Percentiles rank a stretch among this genome's conserved stretches.
phyloP scores from a whole-genome alignment of 192 early-diverging fungal species.

The Backusella mclennaniae region DNA sequence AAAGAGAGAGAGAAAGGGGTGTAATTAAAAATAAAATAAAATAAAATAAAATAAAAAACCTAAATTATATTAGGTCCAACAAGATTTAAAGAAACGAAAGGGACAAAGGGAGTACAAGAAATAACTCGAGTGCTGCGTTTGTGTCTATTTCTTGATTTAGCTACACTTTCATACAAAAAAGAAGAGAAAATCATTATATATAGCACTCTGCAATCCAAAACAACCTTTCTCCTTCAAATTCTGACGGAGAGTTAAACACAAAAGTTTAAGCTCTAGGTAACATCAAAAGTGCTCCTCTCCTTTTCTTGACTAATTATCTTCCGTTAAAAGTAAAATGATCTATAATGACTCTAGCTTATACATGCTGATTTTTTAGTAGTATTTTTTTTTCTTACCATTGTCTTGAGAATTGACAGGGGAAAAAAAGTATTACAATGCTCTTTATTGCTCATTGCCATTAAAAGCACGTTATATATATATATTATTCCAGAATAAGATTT shows the following conservation, averaged over 20 bases:
- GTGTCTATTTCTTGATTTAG: constrained; percentile 4
- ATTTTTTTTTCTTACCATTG: background rate
- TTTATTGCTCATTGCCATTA: background rate
- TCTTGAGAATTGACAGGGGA: background rate
- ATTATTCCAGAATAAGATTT: background rate
- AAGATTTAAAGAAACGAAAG: constrained; percentile 5
- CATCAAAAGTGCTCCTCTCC: background rate
- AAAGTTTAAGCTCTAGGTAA: constrained; percentile 5
- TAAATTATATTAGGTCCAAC: constrained; percentile 3
- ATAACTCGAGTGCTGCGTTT: background rate
- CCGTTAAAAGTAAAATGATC: constrained; percentile 7
- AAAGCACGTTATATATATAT: background rate
- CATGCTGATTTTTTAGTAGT: background rate
- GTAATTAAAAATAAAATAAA: background rate
- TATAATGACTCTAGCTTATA: background rate
- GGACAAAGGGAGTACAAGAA: constrained; percentile 5
- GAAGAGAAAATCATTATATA: background rate
- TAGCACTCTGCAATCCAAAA: background rate
- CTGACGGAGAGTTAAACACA: constrained; percentile 1
- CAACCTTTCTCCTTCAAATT: background rate
- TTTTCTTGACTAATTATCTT: background rate
- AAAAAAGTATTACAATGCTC: background rate
- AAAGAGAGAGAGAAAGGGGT: background rate
- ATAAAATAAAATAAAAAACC: background rate
- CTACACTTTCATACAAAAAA: constrained; percentile 1